Evolutionary conservation across 768 basidiomycete species (phyloP), one percentile per base, ranked within the genome.

Genomic region (Amanita muscaria): DNA sequence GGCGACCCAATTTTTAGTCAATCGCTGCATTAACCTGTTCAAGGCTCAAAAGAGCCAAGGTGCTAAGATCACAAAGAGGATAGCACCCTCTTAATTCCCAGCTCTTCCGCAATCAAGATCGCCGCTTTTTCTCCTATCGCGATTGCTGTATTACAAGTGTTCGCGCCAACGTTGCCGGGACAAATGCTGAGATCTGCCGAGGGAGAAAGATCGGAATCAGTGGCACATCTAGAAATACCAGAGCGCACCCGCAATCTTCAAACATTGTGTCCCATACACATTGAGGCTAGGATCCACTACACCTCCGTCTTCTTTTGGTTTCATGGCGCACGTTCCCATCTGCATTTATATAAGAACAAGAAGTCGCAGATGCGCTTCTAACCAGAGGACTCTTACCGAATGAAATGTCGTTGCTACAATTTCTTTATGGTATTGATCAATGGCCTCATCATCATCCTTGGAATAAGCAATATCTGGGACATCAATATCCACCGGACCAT

Each of bases 271-370:
- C 0, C 78, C 79, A 49, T 83, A 81, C 10, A 85, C 79, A 49
- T 77, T 77, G 31, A 84, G 59, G 14, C 62, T 62, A 22, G 70
- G 42, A 52, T 85, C 78, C 7, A 85, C 77, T 3, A 83, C 82
- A 11, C 80, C 81, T 4, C 70, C 73, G 31, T 67, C 45, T 12
- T 73, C 66, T 16, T 71, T 68, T 3, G 77, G 68, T 55, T 81
- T 80, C 80, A 83, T 83, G 1, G 78, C 72, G 47, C 79, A 82
- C 0, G 80, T 83, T 29, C 80, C 80, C 11, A 79, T 64, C 78
- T 80, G 41, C 4, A 22, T 25, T 27, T n/a, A 35, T 27, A 14
- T 5, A 15, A n/a, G 35, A 40, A 24, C 27, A 22, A 50, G 18
- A 31, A 18, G 12, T 12, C 39, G 8, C n/a, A 3, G 23, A 30